These are phyloP conservation scores for Papiliotrema terrestris DNA, from an alignment of 1,284 basidiomycete species.

Conservation along the genomic window DNA sequence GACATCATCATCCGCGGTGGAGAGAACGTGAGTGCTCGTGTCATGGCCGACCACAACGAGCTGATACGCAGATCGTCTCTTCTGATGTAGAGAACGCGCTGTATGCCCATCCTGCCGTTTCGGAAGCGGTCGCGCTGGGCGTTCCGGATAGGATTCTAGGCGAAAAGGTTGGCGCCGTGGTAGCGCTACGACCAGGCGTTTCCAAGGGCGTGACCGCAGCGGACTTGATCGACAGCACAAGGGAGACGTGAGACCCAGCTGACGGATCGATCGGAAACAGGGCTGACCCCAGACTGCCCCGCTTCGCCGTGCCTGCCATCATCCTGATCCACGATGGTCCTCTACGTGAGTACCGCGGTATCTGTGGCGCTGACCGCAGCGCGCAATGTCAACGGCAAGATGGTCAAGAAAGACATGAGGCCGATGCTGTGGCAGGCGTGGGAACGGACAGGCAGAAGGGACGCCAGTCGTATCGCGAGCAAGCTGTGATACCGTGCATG, in stretches of 20 bases:
- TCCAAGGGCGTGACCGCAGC: constrained; percentile 10
- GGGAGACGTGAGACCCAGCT: constrained; percentile 8
- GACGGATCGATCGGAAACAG: background rate
- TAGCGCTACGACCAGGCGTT: constrained; percentile 21
- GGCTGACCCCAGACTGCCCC: constrained; percentile 12
- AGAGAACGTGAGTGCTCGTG: constrained; percentile 32
- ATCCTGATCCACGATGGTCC: constrained; percentile 18
- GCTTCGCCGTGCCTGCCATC: constrained; percentile 25
- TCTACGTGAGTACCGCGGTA: constrained; percentile 20
- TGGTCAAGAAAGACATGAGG: constrained; percentile 33
- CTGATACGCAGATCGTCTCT: constrained; percentile 26
- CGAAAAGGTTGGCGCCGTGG: constrained; percentile 36
- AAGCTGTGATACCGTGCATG: background rate
- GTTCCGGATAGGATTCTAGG: constrained; percentile 35
- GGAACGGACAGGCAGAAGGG: constrained; percentile 12
- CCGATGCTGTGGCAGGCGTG: constrained; percentile 21
- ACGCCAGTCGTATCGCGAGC: background rate
- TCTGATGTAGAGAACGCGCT: constrained; percentile 41
- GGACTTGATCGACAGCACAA: constrained; percentile 13
- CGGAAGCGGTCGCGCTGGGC: constrained; percentile 36
- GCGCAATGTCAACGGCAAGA: constrained; percentile 37
- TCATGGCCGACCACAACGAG: background rate
- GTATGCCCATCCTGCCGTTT: constrained; percentile 27
- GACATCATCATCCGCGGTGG: constrained; percentile 46
- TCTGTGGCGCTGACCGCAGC: constrained; percentile 8